Base-by-base conservation (phyloP, 2,329 filamentous ascomycete species). In the Nannizzia gypsea region DNA sequence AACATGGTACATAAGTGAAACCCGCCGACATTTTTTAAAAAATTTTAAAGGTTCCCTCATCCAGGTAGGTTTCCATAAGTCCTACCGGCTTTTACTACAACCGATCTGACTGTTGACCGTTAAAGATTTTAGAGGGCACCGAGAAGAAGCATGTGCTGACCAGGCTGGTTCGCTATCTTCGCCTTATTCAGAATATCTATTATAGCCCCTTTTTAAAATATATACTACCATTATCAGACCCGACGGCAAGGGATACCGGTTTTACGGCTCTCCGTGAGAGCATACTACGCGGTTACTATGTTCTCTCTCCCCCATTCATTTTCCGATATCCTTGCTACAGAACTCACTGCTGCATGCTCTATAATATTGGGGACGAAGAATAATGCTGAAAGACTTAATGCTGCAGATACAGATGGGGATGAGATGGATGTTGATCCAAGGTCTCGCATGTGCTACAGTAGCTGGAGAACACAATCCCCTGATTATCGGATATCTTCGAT, bases 251-350 rank as follows among this genome's bases (percentile, higher is more conserved):
- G 64, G 69, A 67, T 58, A 65, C 59, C 54, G 67, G 65, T 57
- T 70, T 69, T 62, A 66, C 60, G 22, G 76, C 72, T 60, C 71
- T 80, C 40, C 70, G 70, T 36, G 69, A 72, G 40, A 72, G 73
- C 34, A 70, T 81, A 22, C 73, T n/a, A 80, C 59, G 75, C 76
- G 8, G 71, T 78, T 31, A 76, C 80, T 60, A 71, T 74, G 26
- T 77, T 80, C 63, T 75, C 75, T 15, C 65, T 81, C 6, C 76
- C 72, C 63, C 66, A 68, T 20, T 61, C 65, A 1, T 73, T 78
- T 40, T 76, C 76, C 1, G 71, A 72, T 22, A 71, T 78, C 3
- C 68, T 81, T 20, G 71, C 73, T 38, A 73, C 71, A 46, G 72
- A 77, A 26, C 60, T 81, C 15, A 74, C 74, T n/a, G 72, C 74